A percentile compares a stretch with the other conserved stretches of the same genome.
Conservation (phyloP, 139 green algal genomes). For the Marvania coccoides region DNA sequence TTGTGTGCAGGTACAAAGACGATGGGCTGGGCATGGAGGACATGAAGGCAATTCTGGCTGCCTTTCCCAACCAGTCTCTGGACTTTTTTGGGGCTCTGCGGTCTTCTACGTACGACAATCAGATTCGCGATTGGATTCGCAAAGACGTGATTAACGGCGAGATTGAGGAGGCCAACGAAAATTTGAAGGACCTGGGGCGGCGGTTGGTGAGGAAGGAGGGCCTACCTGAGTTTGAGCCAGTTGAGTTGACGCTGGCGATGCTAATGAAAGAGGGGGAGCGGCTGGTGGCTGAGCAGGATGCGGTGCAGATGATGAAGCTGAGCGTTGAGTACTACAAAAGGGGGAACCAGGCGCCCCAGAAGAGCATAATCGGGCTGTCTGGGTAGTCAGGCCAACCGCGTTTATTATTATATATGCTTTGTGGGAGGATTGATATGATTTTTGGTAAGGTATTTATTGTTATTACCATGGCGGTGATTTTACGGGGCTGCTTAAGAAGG, state of each 20-base stretch:
- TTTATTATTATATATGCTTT: too few relatives aligned
- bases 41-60: slow-evolving; percentile 63
- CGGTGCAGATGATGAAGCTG: slow-evolving; percentile 93
- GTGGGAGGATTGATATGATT: too few relatives aligned
- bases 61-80: slow-evolving; percentile 67
- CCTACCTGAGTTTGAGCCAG: slow-evolving; percentile 52
- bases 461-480: too few relatives aligned
- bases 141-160: slow-evolving; percentile 32
- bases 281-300: slow-evolving; percentile 91
- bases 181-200: slow-evolving; percentile 29
- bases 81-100: slow-evolving; percentile 84
- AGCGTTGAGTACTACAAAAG: slow-evolving; percentile 77
- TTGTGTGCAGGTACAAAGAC: slow-evolving; percentile 57
- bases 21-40: slow-evolving; percentile 65
- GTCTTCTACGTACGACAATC: slow-evolving; percentile 65
- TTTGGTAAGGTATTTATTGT: too few relatives aligned
- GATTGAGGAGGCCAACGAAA: slow-evolving; percentile 33
- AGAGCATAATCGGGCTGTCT: slow-evolving; percentile 17
- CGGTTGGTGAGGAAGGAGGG: slow-evolving; percentile 25
- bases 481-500: too few relatives aligned
- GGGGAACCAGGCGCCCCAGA: neutral
- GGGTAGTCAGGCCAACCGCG: slow-evolving; percentile 11
- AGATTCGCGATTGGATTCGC: slow-evolving; percentile 71
- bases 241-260: slow-evolving; percentile 41
- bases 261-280: slow-evolving; percentile 50